Conservation (phyloP, 441 rosid species). For the Daphne laureola region DNA sequence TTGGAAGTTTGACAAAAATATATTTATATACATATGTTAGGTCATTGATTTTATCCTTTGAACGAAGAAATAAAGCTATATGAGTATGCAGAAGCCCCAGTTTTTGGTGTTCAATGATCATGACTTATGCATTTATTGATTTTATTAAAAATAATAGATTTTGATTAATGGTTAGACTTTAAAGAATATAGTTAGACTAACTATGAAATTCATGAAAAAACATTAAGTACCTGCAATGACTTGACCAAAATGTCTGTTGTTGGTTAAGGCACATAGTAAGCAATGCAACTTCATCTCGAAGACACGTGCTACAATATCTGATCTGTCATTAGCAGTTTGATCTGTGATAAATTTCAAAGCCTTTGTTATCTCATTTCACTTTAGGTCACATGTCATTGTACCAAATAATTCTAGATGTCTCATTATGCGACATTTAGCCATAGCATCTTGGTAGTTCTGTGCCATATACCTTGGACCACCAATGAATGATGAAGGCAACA, state of each 20-base stretch:
- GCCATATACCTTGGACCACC: not conserved
- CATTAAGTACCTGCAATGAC: not conserved
- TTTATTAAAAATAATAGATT: no score
- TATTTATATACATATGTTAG: not conserved
- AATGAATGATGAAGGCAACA: not conserved
- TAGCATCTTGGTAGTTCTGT: conserved; percentile 7
- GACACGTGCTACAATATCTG: not conserved
- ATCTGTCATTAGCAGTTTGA: not conserved
- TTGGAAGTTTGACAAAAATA: conserved; percentile 2
- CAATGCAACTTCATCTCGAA: not conserved
- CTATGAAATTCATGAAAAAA: no score
- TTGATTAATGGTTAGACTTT: no score
- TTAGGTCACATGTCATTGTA: not conserved
- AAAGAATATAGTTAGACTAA: no score
- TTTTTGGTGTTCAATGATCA: conserved; percentile 5
- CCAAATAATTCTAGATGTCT: not conserved
- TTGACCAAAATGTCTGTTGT: not conserved
- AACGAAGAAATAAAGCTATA: conserved; percentile 3
- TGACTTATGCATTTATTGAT: no score
- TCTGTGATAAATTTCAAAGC: not conserved
- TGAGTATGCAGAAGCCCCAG: conserved; percentile 9
- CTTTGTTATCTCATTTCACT: not conserved
- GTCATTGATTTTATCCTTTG: not conserved
- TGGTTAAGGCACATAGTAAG: not conserved
- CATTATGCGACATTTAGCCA: not conserved